Evolutionary conservation across 2,329 filamentous ascomycete species (phyloP).

Genomic region (Paecilomyces sp.): DNA sequence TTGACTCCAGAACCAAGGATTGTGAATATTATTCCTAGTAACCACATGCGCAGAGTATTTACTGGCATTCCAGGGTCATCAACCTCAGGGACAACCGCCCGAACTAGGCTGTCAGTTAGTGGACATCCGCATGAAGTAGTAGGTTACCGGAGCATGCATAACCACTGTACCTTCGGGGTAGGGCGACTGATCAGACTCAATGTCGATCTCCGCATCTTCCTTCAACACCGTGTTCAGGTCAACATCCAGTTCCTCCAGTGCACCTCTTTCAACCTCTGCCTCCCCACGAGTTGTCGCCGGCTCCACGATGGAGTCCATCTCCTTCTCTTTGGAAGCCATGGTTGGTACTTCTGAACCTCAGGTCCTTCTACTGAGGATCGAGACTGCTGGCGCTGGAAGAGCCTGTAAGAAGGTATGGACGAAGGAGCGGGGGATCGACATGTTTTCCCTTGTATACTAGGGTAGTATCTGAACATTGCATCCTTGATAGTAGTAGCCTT

Average conservation of each 20-base stretch:
- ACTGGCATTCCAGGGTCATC: slow-evolving; percentile 20
- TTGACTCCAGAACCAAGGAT: slow-evolving; percentile 39
- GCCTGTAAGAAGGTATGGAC: not conserved
- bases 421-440: not conserved
- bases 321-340: not conserved
- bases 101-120: slow-evolving; percentile 6
- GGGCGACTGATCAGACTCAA: slow-evolving; percentile 19
- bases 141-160: not conserved
- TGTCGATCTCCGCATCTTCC: slow-evolving; percentile 5
- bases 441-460: not conserved
- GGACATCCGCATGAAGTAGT: not conserved
- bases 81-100: slow-evolving; percentile 19
- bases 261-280: slow-evolving; percentile 1
- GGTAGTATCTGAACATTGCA: not conserved
- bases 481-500: not conserved
- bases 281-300: not conserved
- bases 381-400: not conserved
- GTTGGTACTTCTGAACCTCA: not conserved
- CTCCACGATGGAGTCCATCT: not conserved
- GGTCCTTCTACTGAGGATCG: not conserved
- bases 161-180: slow-evolving; percentile 13
- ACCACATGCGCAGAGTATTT: slow-evolving; percentile 32
- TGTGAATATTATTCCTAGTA: slow-evolving; percentile 39
- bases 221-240: slow-evolving; percentile 5
- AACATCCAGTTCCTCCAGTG: slow-evolving; percentile 5